phyloP scores from a whole-genome alignment of 352 stramenopile genomes.

The Globisporangium cylindrosporum region DNA sequence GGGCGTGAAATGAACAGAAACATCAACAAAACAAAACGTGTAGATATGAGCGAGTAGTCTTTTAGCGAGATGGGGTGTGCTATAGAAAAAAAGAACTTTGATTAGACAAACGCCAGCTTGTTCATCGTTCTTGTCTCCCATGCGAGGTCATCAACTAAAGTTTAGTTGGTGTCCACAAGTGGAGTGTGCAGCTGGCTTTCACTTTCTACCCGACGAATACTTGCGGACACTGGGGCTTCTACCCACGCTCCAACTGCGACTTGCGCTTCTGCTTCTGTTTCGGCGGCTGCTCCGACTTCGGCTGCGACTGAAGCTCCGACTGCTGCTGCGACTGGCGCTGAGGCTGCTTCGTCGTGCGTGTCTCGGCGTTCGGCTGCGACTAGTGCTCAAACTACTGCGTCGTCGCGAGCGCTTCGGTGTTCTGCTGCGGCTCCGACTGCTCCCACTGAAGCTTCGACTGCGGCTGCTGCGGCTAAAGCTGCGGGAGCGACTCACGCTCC shows the following conservation, averaged over 20 bases:
- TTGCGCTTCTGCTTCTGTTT: constrained; percentile 26
- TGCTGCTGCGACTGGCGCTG: constrained; percentile 24
- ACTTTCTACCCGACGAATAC: constrained; percentile 17
- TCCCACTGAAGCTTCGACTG: constrained; percentile 4
- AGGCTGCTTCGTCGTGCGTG: constrained; percentile 4
- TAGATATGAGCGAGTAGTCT: constrained; percentile 7
- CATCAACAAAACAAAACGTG: constrained; percentile 9
- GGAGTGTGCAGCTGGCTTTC: background rate
- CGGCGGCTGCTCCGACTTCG: constrained; percentile 28
- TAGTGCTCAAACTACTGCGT: constrained; percentile 12
- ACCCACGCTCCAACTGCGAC: constrained; percentile 23
- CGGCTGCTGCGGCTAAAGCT: constrained; percentile 1
- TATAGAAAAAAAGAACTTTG: constrained; percentile 13
- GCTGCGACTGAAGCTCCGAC: constrained; percentile 23
- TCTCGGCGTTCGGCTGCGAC: constrained; percentile 17
- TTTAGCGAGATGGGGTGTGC: constrained; percentile 8
- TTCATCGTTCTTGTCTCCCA: background rate
- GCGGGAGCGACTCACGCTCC: background rate
- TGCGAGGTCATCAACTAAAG: background rate
- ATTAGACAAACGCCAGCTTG: background rate
- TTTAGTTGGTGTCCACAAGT: background rate
- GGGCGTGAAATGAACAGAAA: background rate
- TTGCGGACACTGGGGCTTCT: constrained; percentile 12
- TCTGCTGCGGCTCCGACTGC: constrained; percentile 19
- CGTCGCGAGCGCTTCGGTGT: background rate